Evolutionary conservation across 2,329 filamentous ascomycete genomes (phyloP), one percentile per base, ranked within the genome.

Genomic region (Verticillium dahliae): DNA sequence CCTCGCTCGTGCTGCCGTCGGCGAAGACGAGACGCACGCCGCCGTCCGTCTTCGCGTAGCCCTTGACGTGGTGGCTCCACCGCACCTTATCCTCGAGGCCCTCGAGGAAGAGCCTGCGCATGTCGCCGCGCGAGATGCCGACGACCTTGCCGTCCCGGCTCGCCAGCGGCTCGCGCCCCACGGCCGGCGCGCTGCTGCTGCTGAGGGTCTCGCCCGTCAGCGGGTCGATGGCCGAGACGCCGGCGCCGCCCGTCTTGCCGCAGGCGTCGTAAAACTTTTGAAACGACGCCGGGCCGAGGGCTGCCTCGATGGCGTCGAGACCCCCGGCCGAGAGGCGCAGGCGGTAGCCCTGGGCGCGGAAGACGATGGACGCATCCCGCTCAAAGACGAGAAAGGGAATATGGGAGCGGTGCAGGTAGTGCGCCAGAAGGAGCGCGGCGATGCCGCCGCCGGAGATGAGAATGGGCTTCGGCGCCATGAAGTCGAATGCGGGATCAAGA

Each of bases 341-440:
- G 2, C 85, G 74, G 71, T 89, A 88, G 0, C 86, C 86, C 68
- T 89, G 86, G 0, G 81, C 84, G 55, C 86, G 85, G 66, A 85
- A 86, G 1, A 68, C 62, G 56, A 81, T 73, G 0, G 77, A 79
- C 0, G 70, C 63, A 63, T 85, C 81, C 52, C 82, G 82, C 71
- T 88, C 85, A 67, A 82, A 86, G 54, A 87, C 79, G 41, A 70
- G 74, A 70, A 84, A 86, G 0, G 79, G 76, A n/a, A 83, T 79
- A 0, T 69, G 69, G 56, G 75, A 72, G 1, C 64, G 69, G 1
- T 72, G 75, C 1, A 81, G 74, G 7, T 77, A 76, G 55, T 78
- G 78, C 0, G 75, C 79, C 1, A 81, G 70, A 0, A 80, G 69
- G 1, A 81, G 73, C 0, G 78, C 79, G 2, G 77, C 69, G 4